These are phyloP conservation scores for Diatrype stigma DNA, from an alignment of 2,329 filamentous ascomycete species.

Conservation along the genomic window DNA sequence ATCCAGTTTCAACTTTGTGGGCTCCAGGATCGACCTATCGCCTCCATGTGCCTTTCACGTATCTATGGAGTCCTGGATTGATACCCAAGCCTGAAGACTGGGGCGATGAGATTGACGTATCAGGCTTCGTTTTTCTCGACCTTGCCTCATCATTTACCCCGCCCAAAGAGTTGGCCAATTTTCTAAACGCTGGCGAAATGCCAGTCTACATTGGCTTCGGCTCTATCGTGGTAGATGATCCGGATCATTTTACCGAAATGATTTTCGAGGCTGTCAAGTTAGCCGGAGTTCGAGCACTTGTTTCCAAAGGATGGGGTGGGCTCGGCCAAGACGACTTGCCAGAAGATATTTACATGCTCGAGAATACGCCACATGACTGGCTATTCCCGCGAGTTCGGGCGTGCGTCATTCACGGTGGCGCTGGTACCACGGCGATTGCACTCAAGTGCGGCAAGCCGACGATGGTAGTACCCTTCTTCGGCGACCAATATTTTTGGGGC, in stretches of 20 bases:
- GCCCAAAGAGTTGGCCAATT: slow-evolving; percentile 49
- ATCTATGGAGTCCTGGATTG: slow-evolving; percentile 64
- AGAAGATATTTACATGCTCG: slow-evolving; percentile 66
- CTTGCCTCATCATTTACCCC: slow-evolving; percentile 59
- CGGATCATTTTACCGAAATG: slow-evolving; percentile 63
- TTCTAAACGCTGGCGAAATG: slow-evolving; percentile 51
- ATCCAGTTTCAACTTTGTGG: slow-evolving; percentile 73
- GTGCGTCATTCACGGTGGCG: slow-evolving; percentile 73
- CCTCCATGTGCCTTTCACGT: slow-evolving; percentile 71
- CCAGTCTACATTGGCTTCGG: slow-evolving; percentile 76
- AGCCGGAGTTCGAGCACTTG: slow-evolving; percentile 65
- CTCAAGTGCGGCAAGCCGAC: slow-evolving; percentile 68
- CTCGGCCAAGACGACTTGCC: slow-evolving; percentile 57
- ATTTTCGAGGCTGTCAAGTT: slow-evolving; percentile 65
- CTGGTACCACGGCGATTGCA: slow-evolving; percentile 71
- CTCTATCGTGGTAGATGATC: slow-evolving; percentile 70
- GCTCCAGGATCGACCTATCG: slow-evolving; percentile 70
- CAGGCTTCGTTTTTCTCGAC: slow-evolving; percentile 76
- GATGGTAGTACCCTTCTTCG: slow-evolving; percentile 76
- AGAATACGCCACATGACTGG: slow-evolving; percentile 74
- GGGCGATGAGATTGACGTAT: slow-evolving; percentile 66
- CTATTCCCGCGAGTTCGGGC: slow-evolving; percentile 63
- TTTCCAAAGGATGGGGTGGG: slow-evolving; percentile 74
- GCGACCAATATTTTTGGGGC: slow-evolving; percentile 77
- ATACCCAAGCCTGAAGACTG: slow-evolving; percentile 66